These are phyloP conservation scores for Pouteria glomerata DNA, from an alignment of 148 eudicot genomes.

Conservation along the genomic window DNA sequence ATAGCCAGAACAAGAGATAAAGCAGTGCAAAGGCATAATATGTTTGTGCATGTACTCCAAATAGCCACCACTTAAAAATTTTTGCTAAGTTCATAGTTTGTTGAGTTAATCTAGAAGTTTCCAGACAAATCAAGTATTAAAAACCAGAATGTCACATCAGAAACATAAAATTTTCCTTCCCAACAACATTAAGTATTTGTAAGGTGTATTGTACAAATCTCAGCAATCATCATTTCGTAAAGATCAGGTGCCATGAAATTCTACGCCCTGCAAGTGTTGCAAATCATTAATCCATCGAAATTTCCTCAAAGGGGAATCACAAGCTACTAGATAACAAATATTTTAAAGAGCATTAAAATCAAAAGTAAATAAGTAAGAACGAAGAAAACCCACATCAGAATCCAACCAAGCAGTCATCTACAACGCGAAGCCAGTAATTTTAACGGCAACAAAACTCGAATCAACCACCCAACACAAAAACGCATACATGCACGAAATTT, in stretches of 20 bases:
- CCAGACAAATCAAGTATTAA: background rate
- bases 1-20: background rate
- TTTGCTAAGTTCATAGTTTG: background rate
- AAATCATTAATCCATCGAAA: background rate
- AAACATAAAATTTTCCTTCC: background rate
- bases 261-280: background rate
- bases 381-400: background rate
- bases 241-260: background rate
- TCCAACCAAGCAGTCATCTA: slow-evolving; percentile 10
- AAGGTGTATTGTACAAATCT: background rate
- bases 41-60: background rate
- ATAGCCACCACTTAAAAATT: background rate
- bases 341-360: too few relatives aligned
- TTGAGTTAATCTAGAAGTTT: background rate
- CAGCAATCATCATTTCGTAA: too few relatives aligned
- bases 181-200: background rate
- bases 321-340: background rate
- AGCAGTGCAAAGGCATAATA: background rate
- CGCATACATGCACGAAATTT: too few relatives aligned
- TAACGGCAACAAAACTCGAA: background rate
- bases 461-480: slow-evolving; percentile 2
- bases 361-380: too few relatives aligned
- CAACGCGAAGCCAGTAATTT: background rate
- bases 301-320: background rate
- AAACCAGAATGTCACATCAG: background rate